A percentile compares a stretch with the other conserved stretches of the same genome.
Evolutionary conservation across 202 grass and related monocot genomes (phyloP).

Genomic region (Schoenoplectus triqueter): DNA sequence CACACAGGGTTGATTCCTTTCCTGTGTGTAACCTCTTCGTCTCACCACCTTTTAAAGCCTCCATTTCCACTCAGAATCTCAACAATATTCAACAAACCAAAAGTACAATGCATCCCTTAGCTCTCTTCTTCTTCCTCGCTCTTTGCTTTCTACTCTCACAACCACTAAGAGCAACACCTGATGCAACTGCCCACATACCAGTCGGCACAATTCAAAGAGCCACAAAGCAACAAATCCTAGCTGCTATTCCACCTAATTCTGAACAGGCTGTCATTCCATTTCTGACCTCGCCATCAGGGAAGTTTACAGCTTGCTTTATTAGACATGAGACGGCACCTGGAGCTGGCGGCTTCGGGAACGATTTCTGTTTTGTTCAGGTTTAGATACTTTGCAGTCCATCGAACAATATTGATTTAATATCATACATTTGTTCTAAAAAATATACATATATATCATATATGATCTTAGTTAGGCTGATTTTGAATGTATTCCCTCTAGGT

Average conservation of each 20-base stretch:
- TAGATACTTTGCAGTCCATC: background rate
- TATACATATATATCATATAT: background rate
- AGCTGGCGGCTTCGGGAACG: constrained; percentile 70
- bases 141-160: constrained; percentile 42
- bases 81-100: background rate
- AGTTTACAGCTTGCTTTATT: constrained; percentile 62
- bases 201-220: constrained; percentile 55
- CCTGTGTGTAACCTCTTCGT: constrained; percentile 37
- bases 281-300: constrained; percentile 71
- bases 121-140: constrained; percentile 34
- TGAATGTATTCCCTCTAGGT: background rate
- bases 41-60: constrained; percentile 33
- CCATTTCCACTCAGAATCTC: background rate
- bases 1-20: background rate
- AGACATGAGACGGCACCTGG: constrained; percentile 58
- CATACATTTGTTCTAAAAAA: too few species aligned
- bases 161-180: background rate
- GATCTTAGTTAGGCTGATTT: background rate
- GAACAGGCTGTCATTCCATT: constrained; percentile 54
- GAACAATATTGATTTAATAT: background rate
- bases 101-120: constrained; percentile 43
- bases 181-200: constrained; percentile 29
- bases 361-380: constrained; percentile 90
- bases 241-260: constrained; percentile 51
- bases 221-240: constrained; percentile 79